These are phyloP conservation scores for Phytophthora foliorum DNA, from an alignment of 352 stramenopile genomes.

Conservation along the genomic window DNA sequence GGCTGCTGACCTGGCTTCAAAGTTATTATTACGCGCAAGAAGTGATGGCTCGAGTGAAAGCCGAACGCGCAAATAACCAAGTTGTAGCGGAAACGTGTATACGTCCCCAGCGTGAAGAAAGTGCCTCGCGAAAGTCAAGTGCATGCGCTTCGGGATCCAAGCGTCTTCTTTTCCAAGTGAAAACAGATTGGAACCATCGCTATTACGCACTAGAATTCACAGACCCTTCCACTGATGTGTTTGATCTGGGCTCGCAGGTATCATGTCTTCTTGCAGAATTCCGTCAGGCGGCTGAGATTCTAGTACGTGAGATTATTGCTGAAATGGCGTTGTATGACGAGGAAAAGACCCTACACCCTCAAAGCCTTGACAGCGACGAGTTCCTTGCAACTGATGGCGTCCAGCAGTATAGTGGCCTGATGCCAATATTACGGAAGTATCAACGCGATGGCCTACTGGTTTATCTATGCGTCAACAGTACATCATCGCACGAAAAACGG, in stretches of 20 bases:
- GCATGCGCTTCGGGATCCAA: constrained; percentile 24
- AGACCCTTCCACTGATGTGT: constrained; percentile 11
- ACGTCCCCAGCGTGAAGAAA: constrained; percentile 9
- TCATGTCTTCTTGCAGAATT: constrained; percentile 49
- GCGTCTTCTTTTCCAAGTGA: constrained; percentile 13
- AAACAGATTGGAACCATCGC: constrained; percentile 36
- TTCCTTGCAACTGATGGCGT: constrained; percentile 51
- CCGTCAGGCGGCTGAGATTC: constrained; percentile 42
- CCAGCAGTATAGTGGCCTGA: constrained; percentile 11
- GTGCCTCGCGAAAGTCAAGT: neutral
- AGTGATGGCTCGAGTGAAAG: constrained; percentile 32
- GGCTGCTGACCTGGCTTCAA: constrained; percentile 53
- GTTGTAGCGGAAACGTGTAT: constrained; percentile 18
- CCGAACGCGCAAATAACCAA: constrained; percentile 31
- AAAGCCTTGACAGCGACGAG: constrained; percentile 39
- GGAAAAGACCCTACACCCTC: constrained; percentile 29
- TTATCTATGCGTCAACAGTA: constrained; percentile 39
- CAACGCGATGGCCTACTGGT: constrained; percentile 40
- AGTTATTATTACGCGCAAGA: constrained; percentile 50
- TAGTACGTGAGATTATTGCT: constrained; percentile 45
- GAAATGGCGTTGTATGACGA: constrained; percentile 41
- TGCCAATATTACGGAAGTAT: constrained; percentile 35
- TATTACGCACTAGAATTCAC: constrained; percentile 22
- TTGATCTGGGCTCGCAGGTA: constrained; percentile 34
- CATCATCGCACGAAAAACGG: constrained; percentile 15